Percentiles rank a stretch among this genome's conserved stretches.
Evolutionary conservation across 208 protist genomes (phyloP).

Genomic region (Crithidia fasciculata): DNA sequence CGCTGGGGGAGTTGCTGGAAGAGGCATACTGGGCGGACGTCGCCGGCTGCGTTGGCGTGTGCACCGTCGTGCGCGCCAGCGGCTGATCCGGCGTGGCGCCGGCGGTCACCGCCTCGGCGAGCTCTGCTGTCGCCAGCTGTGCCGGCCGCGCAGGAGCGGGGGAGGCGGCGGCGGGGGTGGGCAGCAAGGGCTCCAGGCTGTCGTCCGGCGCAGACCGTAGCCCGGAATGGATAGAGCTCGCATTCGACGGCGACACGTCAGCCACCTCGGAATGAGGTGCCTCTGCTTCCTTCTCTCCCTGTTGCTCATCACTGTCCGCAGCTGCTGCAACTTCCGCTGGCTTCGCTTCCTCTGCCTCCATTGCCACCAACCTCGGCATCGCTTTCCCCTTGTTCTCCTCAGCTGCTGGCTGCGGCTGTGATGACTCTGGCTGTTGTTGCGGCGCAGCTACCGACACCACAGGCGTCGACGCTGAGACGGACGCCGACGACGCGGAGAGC

Average conservation of each 20-base stretch:
- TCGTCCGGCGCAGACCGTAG: conserved; percentile 2
- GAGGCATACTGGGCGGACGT: conserved; percentile 2
- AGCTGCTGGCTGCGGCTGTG: background rate
- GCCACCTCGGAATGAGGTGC: background rate
- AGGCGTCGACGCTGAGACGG: background rate
- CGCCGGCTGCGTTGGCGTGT: background rate
- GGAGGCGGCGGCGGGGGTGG: background rate
- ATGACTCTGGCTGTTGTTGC: background rate
- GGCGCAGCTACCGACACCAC: background rate
- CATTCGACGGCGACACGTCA: background rate
- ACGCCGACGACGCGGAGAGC: background rate
- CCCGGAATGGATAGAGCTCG: conserved; percentile 5
- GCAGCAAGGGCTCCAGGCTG: background rate
- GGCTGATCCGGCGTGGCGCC: background rate
- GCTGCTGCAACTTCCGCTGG: too few relatives aligned
- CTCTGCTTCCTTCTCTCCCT: background rate
- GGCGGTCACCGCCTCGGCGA: background rate
- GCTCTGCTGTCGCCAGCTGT: background rate
- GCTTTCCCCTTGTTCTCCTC: background rate
- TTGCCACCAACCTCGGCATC: too few relatives aligned
- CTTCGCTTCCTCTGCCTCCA: too few relatives aligned
- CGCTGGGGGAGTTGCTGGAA: background rate
- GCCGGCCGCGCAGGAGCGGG: background rate
- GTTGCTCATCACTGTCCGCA: too few relatives aligned
- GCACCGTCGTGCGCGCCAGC: conserved; percentile 10